These are phyloP conservation scores for Penicillium hordei DNA, from an alignment of 2,329 filamentous ascomycete genomes.

Conservation along the genomic window DNA sequence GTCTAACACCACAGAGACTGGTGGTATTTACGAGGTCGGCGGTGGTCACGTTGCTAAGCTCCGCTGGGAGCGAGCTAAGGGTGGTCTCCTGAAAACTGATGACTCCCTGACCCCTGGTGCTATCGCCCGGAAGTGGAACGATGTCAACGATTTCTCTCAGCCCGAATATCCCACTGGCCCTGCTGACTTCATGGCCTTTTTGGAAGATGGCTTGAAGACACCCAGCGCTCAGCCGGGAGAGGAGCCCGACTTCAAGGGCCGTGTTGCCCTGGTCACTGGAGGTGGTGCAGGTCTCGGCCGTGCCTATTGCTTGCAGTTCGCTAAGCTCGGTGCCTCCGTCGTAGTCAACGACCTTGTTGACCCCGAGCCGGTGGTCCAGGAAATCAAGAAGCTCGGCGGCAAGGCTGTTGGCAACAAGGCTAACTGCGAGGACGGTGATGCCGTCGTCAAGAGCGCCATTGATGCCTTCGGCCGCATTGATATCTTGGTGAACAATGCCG, in stretches of 20 bases:
- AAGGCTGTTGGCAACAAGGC: constrained; percentile 92
- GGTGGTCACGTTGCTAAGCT: constrained; percentile 91
- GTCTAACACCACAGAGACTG: constrained; percentile 77
- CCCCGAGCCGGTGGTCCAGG: constrained; percentile 84
- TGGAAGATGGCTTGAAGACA: constrained; percentile 80
- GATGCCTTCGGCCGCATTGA: constrained; percentile 92
- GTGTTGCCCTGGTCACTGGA: constrained; percentile 83
- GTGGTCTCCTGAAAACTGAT: constrained; percentile 86
- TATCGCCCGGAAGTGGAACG: constrained; percentile 83
- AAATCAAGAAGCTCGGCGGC: constrained; percentile 87
- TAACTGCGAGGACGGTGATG: constrained; percentile 87
- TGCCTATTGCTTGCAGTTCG: constrained; percentile 83
- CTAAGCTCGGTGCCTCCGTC: constrained; percentile 76
- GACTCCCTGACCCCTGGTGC: constrained; percentile 83
- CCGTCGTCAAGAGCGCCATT: constrained; percentile 87
- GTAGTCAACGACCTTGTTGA: constrained; percentile 96
- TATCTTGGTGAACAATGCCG: constrained; percentile 96
- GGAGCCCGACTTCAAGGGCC: constrained; percentile 76
- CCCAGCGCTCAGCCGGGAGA: constrained; percentile 69
- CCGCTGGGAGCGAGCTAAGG: constrained; percentile 89
- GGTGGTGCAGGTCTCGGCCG: constrained; percentile 89
- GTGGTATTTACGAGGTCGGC: constrained; percentile 89
- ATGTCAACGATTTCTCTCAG: constrained; percentile 81
- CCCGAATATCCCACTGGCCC: constrained; percentile 80
- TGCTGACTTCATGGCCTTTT: constrained; percentile 81